phyloP scores from a whole-genome alignment of 768 basidiomycete species.

The Leucocoprinus birnbaumii region DNA sequence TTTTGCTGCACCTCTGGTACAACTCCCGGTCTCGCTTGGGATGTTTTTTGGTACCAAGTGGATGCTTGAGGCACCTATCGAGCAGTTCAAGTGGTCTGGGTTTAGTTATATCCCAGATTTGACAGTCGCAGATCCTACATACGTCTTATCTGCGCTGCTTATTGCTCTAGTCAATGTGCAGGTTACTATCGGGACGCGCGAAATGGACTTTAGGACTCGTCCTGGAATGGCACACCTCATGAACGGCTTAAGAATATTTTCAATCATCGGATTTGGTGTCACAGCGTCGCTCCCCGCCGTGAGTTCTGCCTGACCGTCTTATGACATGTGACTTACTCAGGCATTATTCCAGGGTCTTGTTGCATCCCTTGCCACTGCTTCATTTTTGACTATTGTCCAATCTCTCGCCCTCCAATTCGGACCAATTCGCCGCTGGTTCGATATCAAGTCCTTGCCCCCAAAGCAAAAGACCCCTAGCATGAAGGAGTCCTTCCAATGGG shows the following conservation, averaged over 20 bases:
- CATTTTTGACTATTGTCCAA: conserved; percentile 46
- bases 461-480: conserved; percentile 13
- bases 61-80: conserved; percentile 69
- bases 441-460: conserved; percentile 32
- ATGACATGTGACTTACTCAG: background rate
- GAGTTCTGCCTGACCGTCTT: conserved; percentile 23
- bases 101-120: conserved; percentile 73
- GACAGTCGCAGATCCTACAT: conserved; percentile 74
- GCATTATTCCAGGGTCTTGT: conserved; percentile 33
- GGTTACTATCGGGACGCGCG: conserved; percentile 59
- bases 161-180: conserved; percentile 63
- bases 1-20: conserved; percentile 50
- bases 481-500: background rate
- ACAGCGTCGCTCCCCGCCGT: conserved; percentile 64
- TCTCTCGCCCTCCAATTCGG: conserved; percentile 41
- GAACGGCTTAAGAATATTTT: conserved; percentile 63
- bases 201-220: conserved; percentile 51
- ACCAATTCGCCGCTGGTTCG: conserved; percentile 34
- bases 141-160: conserved; percentile 63
- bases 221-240: conserved; percentile 63
- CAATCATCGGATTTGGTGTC: conserved; percentile 44
- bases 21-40: conserved; percentile 74
- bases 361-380: conserved; percentile 38
- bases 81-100: conserved; percentile 76
- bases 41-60: conserved; percentile 80